Base-by-base conservation (phyloP, 2,329 filamentous ascomycete species). In the Xylaria sp. region DNA sequence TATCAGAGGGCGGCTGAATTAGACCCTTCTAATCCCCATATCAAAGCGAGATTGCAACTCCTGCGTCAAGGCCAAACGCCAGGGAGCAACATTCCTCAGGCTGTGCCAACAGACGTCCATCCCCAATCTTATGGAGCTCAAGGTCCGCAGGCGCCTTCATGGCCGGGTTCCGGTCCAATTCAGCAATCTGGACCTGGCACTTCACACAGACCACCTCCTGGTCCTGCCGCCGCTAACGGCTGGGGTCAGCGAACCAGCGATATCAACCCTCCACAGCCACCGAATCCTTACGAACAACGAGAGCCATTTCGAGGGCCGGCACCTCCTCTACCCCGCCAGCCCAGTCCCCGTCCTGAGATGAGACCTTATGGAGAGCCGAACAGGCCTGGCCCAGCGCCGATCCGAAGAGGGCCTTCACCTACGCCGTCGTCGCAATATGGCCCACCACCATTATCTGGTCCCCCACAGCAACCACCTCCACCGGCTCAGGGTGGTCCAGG, bases 91-190 rank as follows among this genome's bases (percentile, higher is more conserved):
- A 85, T 91, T 68, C 92, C 91, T 74, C 90, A 86, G 73, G 90
- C 95, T n/a, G 88, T 96, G 74, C 95, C 96, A 7, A 95, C 97
- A 75, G 96, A 99, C 79, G 94, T 98, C 25, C 94, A 98, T 78
- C 95, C 95, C 56, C 93, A 97, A 76, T 92, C 94, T 6, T 98
- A 98, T 75, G 92, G 92, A 47, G 90, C 96, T 61, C 92, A 92
- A 71, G 93, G 92, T 11, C 93, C 93, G 65, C 92, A 93, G 59
- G 91, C 91, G 58, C 94, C 94, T 70, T 92, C 96, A 78, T 98
- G 95, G 95, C 92, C 92, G 69, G 91, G 90, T 65, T 92, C 93
- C 55, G 87, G 89, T 49, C 87, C 89, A 56, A 84, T 85, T 67
- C 80, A 80, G 49, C 80, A 81, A 68, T 78, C 80, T 51, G 82